Evolutionary conservation across 75 land plant genomes (phyloP).

Genomic region (Sequoia sempervirens): DNA sequence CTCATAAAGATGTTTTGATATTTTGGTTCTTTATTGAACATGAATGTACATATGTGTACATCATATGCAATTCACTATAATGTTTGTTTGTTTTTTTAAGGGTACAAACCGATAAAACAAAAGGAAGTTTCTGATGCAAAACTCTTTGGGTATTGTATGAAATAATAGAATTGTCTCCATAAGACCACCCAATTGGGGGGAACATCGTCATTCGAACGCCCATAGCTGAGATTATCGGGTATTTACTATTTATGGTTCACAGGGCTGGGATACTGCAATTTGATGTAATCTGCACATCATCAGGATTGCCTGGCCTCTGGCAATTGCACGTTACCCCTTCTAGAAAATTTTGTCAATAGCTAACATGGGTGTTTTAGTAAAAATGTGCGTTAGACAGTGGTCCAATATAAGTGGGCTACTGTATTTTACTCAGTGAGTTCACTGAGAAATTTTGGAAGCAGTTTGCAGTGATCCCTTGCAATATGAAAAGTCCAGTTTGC

Average conservation of each 20-base stretch:
- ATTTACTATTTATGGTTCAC: background rate
- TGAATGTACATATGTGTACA: background rate
- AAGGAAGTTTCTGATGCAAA: background rate
- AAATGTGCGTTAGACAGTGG: background rate
- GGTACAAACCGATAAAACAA: background rate
- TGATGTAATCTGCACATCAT: background rate
- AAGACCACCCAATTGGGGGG: background rate
- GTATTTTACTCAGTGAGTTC: background rate
- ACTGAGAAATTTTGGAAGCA: background rate
- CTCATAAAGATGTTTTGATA: no score
- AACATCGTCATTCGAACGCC: no score
- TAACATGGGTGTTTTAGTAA: background rate
- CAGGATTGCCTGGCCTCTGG: background rate
- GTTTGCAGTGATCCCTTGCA: background rate
- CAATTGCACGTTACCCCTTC: background rate
- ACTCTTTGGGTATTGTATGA: background rate
- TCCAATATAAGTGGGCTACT: background rate
- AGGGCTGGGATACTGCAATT: background rate
- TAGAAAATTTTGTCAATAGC: background rate
- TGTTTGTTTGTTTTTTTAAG: no score
- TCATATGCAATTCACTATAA: background rate
- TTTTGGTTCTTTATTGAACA: background rate
- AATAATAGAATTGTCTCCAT: background rate
- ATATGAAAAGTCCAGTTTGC: background rate
- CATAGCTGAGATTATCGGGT: background rate